Base-by-base conservation (phyloP, 1,139 yeast species). In the Saccharomyces uvarum region DNA sequence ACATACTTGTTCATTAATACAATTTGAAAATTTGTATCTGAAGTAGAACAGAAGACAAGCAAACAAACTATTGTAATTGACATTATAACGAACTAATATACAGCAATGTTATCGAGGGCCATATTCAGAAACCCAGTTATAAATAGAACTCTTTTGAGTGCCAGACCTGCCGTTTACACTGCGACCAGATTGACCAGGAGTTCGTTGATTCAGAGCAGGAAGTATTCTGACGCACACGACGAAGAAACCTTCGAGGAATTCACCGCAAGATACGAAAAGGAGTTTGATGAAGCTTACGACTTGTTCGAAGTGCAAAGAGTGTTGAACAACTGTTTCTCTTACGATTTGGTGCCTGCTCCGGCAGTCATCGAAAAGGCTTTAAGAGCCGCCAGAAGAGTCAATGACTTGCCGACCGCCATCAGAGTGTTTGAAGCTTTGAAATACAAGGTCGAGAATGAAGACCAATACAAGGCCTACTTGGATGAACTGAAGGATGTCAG, bases 321-420 rank as follows among this genome's bases (percentile, higher is more conserved):
- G 62, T 82, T 95, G 73, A 93, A 95, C 84, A 95, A 93, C 80
- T 90, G 95, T 75, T 93, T 93, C 79, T 88, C 98, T 21, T 93
- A 93, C 79, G 99, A 93, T 77, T 83, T 95, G 75, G 99, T 93
- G 56, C 99, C 99, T 63, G 95, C 99, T 42, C 99, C 99, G 63
- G 84, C 87, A 58, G 98, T 93, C 61, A 81, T 93, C 70, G 97
- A 89, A 77, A 88, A 88, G 78, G 99, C 99, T 53, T 82, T 93
- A 73, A 86, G 88, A 77, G 99, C 99, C 54, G 93, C 98, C 70
- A 90, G 99, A 83, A 88, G 99, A 78, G 98, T 93, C 64, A 90
- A 95, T 75, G 99, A 93, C 78, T 88, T 88, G 78, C 97, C 99
- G 60, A 91, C 98, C 60, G 99, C 99, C 57, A 95, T 91, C 66